Base-by-base conservation (phyloP, 768 basidiomycete species). In the Coprinellus aureogranulatus region DNA sequence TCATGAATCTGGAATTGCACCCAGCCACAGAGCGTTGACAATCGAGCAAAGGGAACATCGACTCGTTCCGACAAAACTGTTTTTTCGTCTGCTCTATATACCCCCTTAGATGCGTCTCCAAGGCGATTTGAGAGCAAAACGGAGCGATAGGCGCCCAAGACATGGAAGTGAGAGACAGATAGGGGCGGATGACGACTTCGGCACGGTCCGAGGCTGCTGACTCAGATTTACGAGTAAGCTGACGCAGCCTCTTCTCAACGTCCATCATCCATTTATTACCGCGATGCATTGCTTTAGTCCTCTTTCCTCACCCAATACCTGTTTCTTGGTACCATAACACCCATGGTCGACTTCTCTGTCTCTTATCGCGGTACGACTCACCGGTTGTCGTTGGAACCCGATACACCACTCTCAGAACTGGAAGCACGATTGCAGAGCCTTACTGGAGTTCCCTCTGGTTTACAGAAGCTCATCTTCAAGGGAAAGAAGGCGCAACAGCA, bases 391-490 rank as follows among this genome's bases (percentile, higher is more conserved):
- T 63, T 88, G 0, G 71, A 73, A n/a, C 68, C 78, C 0, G 75
- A 84, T 41, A 74, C 73, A 48, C 79, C 87, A 2, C 64, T 92
- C n/a, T 68, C 73, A 1, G 66, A 64, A 10, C 73, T 92, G 2
- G 79, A 85, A 53, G 62, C 72, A 1, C 66, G 28, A 65, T 91
- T 3, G 82, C 87, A 65, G 79, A 84, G 61, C 76, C n/a, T 89
- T 27, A 91, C 88, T 1, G 75, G 77, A 25, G 85, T 91, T 11
- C 87, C 88, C 0, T 77, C 83, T 3, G 67, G 77, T 2, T 71
- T 85, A 40, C 89, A 92, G 73, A 92, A 92, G 64, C 74, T 91
- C 41, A 67, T 91, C 9, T 87, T 80, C 72, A 89, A 84, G 66
- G 88, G 89, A 31, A 90, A 87, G 76, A 79, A 74, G 51, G 55